These are phyloP conservation scores for Hyaloperonospora brassicae DNA, from an alignment of 352 stramenopile species.

Conservation along the genomic window DNA sequence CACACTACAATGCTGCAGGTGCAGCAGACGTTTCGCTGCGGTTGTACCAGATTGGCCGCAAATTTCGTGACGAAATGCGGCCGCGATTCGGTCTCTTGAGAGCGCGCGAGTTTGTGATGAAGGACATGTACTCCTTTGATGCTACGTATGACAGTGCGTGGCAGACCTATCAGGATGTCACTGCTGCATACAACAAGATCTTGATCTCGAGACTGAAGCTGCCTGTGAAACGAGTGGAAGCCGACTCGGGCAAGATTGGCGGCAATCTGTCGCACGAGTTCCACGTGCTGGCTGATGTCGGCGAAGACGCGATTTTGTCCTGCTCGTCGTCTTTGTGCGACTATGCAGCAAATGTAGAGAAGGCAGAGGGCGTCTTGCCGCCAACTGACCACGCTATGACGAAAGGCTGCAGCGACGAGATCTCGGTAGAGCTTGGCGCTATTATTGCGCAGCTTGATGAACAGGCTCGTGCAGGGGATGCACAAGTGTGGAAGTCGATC, in stretches of 20 bases:
- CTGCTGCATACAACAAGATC: slow-evolving; percentile 70
- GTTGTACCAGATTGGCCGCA: slow-evolving; percentile 83
- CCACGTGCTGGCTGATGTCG: slow-evolving; percentile 73
- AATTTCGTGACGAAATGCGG: slow-evolving; percentile 86
- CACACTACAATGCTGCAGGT: slow-evolving; percentile 37
- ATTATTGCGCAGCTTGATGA: slow-evolving; percentile 22
- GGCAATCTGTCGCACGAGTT: slow-evolving; percentile 87
- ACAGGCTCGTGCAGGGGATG: slow-evolving; percentile 9
- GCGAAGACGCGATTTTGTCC: slow-evolving; percentile 77
- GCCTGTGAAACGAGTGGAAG: slow-evolving; percentile 70
- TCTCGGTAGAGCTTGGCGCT: slow-evolving; percentile 9
- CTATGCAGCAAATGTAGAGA: slow-evolving; percentile 87
- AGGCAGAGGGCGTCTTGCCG: slow-evolving; percentile 43
- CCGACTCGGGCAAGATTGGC: slow-evolving; percentile 83
- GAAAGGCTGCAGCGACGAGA: slow-evolving; percentile 2
- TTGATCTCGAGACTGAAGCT: slow-evolving; percentile 56
- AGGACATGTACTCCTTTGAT: slow-evolving; percentile 89
- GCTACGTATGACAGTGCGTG: slow-evolving; percentile 45
- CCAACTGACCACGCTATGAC: not conserved
- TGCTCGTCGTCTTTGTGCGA: slow-evolving; percentile 46
- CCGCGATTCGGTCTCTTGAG: slow-evolving; percentile 78
- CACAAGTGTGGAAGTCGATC: slow-evolving; percentile 28
- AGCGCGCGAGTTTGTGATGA: slow-evolving; percentile 86
- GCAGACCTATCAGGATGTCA: slow-evolving; percentile 75
- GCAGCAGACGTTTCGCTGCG: slow-evolving; percentile 41